phyloP scores from a whole-genome alignment of 2,329 filamentous ascomycete genomes.

The Pseudogymnoascus sp. region DNA sequence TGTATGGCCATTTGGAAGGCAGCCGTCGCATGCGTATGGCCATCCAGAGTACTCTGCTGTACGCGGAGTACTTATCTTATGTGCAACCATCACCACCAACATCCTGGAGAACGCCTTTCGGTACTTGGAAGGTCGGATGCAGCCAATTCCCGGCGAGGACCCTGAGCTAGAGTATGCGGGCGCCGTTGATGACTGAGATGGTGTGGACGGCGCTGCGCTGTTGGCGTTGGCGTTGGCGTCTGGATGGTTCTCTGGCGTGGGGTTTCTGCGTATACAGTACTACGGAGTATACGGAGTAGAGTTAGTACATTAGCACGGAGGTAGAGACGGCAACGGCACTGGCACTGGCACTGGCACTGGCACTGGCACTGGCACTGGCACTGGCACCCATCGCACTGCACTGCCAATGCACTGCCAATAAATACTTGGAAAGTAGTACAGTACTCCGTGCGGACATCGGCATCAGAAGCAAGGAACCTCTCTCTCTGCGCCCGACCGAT shows the following conservation, averaged over 20 bases:
- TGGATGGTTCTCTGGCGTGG: background rate
- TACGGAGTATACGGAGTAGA: background rate
- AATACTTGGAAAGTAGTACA: constrained; percentile 5
- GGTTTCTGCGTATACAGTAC: background rate
- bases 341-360: background rate
- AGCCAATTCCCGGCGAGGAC: constrained; percentile 3
- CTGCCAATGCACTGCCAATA: background rate
- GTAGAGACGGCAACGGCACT: background rate
- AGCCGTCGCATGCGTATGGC: constrained; percentile 1
- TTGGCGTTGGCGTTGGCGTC: background rate
- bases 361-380: background rate
- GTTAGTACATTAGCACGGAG: background rate
- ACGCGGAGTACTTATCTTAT: background rate
- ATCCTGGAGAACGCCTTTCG: background rate
- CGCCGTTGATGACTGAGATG: constrained; percentile 5
- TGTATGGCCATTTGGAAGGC: background rate
- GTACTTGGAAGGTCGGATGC: constrained; percentile 2
- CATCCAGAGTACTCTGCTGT: background rate
- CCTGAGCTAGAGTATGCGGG: constrained; percentile 3
- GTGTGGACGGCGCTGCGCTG: background rate
- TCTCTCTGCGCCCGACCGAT: background rate
- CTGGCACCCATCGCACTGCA: no score
- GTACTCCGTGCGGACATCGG: background rate
- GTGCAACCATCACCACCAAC: background rate
- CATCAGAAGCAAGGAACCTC: background rate